Conservation (phyloP, 768 basidiomycete species). For the Phlegmacium glaucopus region DNA sequence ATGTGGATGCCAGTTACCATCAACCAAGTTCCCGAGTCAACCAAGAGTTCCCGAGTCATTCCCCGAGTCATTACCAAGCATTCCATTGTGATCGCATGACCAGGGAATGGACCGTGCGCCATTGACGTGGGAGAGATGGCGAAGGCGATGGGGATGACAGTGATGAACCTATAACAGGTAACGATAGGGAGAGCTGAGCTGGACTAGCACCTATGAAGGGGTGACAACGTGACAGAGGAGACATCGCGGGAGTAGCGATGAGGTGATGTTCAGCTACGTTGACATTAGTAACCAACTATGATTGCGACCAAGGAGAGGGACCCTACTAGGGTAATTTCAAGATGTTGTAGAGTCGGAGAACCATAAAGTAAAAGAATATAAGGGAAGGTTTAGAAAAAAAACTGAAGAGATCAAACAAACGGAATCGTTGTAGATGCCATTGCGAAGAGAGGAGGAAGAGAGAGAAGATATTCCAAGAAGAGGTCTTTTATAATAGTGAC, state of each 20-base stretch:
- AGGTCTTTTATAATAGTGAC: slow-evolving; percentile 25
- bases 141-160: background rate
- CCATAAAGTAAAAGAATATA: too few species aligned
- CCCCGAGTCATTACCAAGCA: slow-evolving; percentile 40
- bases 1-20: background rate
- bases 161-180: background rate
- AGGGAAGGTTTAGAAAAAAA: too few species aligned
- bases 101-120: slow-evolving; percentile 2
- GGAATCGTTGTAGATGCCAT: too few species aligned
- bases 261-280: too few species aligned
- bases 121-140: background rate
- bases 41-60: slow-evolving; percentile 33
- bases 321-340: too few species aligned
- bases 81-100: slow-evolving; percentile 17
- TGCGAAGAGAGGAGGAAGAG: background rate
- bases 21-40: slow-evolving; percentile 36
- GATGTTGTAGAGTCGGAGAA: too few species aligned
- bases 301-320: too few species aligned
- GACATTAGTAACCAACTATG: too few species aligned
- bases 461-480: slow-evolving; percentile 7
- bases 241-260: too few species aligned
- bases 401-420: too few species aligned
- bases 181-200: background rate
- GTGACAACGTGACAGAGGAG: too few species aligned
- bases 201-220: too few species aligned